Percentiles rank a stretch among this genome's conserved stretches.
These are phyloP conservation scores for Drechslera avenae DNA, from an alignment of 2,329 filamentous ascomycete species.

Conservation along the genomic window DNA sequence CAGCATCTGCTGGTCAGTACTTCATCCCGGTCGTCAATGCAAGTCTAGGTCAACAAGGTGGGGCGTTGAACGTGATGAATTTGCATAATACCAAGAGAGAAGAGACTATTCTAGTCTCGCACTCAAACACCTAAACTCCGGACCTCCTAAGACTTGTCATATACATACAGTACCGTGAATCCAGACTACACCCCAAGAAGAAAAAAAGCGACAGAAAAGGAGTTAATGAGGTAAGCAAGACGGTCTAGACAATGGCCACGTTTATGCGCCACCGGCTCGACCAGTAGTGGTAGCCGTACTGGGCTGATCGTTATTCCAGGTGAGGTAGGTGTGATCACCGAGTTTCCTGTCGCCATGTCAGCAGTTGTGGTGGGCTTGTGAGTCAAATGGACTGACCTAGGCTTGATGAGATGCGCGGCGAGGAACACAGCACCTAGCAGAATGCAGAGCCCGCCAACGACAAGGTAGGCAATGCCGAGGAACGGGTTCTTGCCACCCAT, in stretches of 20 bases:
- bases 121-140: constrained; percentile 39
- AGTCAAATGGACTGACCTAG: constrained; percentile 66
- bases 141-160: constrained; percentile 27
- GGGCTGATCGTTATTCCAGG: constrained; percentile 81
- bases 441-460: constrained; percentile 91
- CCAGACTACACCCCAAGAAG: constrained; percentile 18
- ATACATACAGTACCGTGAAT: constrained; percentile 34
- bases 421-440: constrained; percentile 87
- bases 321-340: constrained; percentile 95
- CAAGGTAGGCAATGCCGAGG: constrained; percentile 93
- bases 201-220: not conserved
- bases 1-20: constrained; percentile 13
- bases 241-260: not conserved
- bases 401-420: constrained; percentile 86
- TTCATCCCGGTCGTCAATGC: constrained; percentile 9
- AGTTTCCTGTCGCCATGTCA: constrained; percentile 71
- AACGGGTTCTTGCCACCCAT: constrained; percentile 96
- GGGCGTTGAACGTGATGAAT: not conserved
- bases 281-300: constrained; percentile 60
- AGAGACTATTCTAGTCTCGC: constrained; percentile 33
- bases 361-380: constrained; percentile 5
- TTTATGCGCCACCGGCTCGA: constrained; percentile 45
- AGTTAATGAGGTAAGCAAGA: constrained; percentile 25
- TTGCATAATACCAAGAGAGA: constrained; percentile 7
- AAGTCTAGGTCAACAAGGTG: constrained; percentile 9